phyloP scores from a whole-genome alignment of 1,284 basidiomycete species.

The Austropuccinia psidii region DNA sequence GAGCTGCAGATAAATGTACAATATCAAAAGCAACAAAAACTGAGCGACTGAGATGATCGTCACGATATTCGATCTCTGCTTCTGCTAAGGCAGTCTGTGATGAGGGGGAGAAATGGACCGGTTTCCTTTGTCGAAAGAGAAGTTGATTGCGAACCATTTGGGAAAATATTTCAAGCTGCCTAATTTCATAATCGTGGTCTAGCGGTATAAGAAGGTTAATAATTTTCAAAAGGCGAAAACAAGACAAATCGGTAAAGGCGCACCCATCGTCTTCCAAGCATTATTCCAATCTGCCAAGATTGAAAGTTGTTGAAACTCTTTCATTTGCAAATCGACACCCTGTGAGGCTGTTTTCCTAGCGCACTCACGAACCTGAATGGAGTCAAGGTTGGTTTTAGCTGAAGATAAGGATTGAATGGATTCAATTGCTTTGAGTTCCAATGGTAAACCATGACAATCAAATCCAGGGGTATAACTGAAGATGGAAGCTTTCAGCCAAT shows the following conservation, averaged over 20 bases:
- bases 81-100: constrained; percentile 90
- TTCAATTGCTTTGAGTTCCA: constrained; percentile 82
- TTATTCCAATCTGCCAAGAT: constrained; percentile 87
- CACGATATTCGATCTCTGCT: constrained; percentile 84
- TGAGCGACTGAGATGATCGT: constrained; percentile 77
- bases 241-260: constrained; percentile 58
- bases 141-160: constrained; percentile 78
- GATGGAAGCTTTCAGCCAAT: too few species aligned
- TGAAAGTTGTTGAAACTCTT: constrained; percentile 72
- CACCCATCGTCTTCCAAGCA: constrained; percentile 69
- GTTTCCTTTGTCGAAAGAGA: constrained; percentile 77
- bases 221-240: constrained; percentile 8
- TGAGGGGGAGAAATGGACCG: constrained; percentile 92
- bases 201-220: neutral
- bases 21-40: constrained; percentile 76
- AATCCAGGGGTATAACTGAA: constrained; percentile 84
- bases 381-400: constrained; percentile 50
- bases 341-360: constrained; percentile 67
- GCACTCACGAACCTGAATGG: constrained; percentile 61
- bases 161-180: constrained; percentile 78
- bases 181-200: constrained; percentile 81
- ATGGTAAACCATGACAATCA: constrained; percentile 97
- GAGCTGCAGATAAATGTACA: constrained; percentile 43
- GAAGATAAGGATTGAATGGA: constrained; percentile 50
- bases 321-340: constrained; percentile 68